phyloP scores from a whole-genome alignment of 2,329 filamentous ascomycete genomes.

The Akanthomyces muscarius region DNA sequence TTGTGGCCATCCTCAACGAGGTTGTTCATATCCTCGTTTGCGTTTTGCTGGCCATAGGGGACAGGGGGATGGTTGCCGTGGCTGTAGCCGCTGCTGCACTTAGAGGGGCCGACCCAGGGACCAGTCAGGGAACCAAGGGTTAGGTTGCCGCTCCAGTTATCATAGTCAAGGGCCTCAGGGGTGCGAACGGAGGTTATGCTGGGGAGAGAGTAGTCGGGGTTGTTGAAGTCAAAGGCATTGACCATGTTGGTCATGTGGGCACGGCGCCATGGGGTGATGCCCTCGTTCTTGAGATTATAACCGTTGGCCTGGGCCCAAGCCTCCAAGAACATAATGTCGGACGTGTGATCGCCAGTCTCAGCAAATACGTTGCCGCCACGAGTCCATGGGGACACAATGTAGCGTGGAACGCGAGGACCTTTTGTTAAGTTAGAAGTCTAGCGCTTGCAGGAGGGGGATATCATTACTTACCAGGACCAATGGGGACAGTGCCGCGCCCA shows the following conservation, averaged over 20 bases:
- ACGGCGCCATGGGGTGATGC: slow-evolving; percentile 27
- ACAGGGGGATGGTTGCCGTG: slow-evolving; percentile 29
- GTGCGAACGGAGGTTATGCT: slow-evolving; percentile 35
- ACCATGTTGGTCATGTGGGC: slow-evolving; percentile 28
- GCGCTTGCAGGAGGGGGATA: neutral
- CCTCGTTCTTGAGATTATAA: slow-evolving; percentile 27
- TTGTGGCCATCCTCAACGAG: slow-evolving; percentile 50
- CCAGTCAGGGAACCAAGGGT: slow-evolving; percentile 18
- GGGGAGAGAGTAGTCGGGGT: slow-evolving; percentile 44
- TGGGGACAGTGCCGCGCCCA: slow-evolving; percentile 29
- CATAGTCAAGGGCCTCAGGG: slow-evolving; percentile 29
- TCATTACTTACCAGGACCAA: slow-evolving; percentile 26
- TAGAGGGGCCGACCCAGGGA: slow-evolving; percentile 37
- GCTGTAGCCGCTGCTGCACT: slow-evolving; percentile 31
- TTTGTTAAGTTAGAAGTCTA: neutral
- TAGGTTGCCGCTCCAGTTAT: slow-evolving; percentile 33
- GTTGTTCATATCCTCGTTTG: slow-evolving; percentile 29
- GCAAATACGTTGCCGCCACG: slow-evolving; percentile 50
- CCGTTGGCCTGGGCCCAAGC: slow-evolving; percentile 35
- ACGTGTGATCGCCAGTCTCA: slow-evolving; percentile 50
- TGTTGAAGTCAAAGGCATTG: slow-evolving; percentile 38
- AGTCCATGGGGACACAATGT: slow-evolving; percentile 52
- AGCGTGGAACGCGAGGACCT: slow-evolving; percentile 46
- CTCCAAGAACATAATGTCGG: slow-evolving; percentile 50
- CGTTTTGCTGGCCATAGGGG: slow-evolving; percentile 39